Evolutionary conservation across 495 filamentous ascomycete genomes (phyloP), one percentile per base, ranked within the genome.

Genomic region (Aspergillus incahuasiensis): DNA sequence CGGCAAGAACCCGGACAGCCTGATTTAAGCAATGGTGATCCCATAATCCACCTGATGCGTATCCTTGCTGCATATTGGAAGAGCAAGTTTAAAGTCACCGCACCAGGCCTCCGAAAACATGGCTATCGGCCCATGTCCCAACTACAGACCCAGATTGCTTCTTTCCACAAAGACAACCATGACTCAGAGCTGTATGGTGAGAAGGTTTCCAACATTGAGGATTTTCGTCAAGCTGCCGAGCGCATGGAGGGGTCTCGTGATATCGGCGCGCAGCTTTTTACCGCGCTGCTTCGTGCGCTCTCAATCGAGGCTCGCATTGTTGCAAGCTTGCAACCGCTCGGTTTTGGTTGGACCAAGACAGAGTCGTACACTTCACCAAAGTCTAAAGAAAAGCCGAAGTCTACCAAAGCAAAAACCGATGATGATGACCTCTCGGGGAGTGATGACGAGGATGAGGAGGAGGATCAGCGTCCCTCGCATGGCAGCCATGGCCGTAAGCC

Each of bases 191-290:
- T 61, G 11, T 87, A 91, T 65, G 92, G 91, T 1, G 94, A 97
- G 73, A 76, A 82, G 19, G 81, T 97, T 6, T 66, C 71, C 18
- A 69, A 74, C 55, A 42, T 90, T 1, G 76, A 85, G 0, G 82
- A 84, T 13, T 92, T 96, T 51, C 81, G 84, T 43, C 70, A 79
- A 18, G 69, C 77, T 19, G 92, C 94, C 2, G 82, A 81, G 56
- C 71, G 78, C 46, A 90, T 89, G 69, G 76, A 83, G 45, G 95
- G 94, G 0, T 96, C 90, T 59, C 81, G 91, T 45, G 94, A 97
- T 67, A 78, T 94, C 16, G 92, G 90, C 5, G 87, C 87, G 1
- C 90, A 96, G 67, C 81, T 99, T 0, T 97, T 99, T 58, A 94
- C 90, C 0, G 89, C 90, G 7, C 70, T 99, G 20, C 66, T 97